phyloP scores from a whole-genome alignment of 257 asterid genomes.

The Solanum corneliomulleri region DNA sequence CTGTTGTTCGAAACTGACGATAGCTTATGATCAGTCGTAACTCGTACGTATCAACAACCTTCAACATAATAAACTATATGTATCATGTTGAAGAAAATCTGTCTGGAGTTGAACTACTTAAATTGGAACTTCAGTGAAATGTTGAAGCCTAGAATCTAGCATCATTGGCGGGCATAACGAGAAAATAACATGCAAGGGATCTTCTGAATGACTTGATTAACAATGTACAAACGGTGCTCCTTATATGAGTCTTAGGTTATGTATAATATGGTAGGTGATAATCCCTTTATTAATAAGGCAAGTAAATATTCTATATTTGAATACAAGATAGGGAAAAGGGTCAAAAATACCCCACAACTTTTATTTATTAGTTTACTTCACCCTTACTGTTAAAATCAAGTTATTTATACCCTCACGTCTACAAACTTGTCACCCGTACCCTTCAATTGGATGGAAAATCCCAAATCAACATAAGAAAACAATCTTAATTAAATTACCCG shows the following conservation, averaged over 20 bases:
- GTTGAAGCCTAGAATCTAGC: not conserved
- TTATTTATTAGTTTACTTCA: not conserved
- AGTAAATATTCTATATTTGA: not conserved
- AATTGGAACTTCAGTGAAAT: not conserved
- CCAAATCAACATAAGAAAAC: not conserved
- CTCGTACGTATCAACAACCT: not conserved
- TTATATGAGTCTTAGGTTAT: not conserved
- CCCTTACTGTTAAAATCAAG: not conserved
- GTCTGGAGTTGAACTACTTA: not conserved
- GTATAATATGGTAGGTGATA: not conserved
- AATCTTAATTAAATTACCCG: not conserved
- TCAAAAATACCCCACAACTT: not conserved
- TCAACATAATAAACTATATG: not conserved
- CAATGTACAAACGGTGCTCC: not conserved
- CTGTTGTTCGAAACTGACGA: not conserved
- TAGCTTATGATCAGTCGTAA: not conserved
- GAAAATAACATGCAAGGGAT: not conserved
- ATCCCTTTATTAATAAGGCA: not conserved
- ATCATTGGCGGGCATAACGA: not conserved
- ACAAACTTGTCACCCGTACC: not conserved
- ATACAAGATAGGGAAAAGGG: not conserved
- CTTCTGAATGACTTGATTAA: not conserved
- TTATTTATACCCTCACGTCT: not conserved
- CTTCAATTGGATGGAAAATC: not conserved
- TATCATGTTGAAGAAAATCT: not conserved